Evolutionary conservation across 2,329 filamentous ascomycete genomes (phyloP).

Genomic region (Westerdykella ornata): DNA sequence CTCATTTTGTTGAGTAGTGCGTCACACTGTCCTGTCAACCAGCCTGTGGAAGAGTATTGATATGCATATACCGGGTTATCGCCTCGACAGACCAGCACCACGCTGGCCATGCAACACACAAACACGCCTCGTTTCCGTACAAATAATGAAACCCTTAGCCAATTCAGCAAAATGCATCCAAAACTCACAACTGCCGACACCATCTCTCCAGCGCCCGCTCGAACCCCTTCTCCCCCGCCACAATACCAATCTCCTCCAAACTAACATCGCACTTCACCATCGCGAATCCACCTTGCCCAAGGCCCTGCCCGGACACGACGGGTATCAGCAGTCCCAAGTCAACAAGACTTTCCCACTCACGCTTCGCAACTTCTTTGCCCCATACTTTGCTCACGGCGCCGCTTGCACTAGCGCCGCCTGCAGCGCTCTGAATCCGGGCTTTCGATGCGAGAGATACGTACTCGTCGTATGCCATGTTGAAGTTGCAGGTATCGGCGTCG

Average conservation of each 20-base stretch:
- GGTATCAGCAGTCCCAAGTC: constrained; percentile 64
- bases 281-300: constrained; percentile 20
- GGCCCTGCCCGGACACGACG: constrained; percentile 29
- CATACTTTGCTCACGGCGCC: constrained; percentile 61
- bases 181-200: constrained; percentile 61
- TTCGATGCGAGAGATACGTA: constrained; percentile 69
- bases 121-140: too few species aligned
- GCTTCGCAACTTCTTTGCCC: constrained; percentile 65
- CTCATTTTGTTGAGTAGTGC: too few species aligned
- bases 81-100: too few species aligned
- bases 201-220: constrained; percentile 58
- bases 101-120: too few species aligned
- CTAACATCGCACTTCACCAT: constrained; percentile 67
- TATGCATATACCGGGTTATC: too few species aligned
- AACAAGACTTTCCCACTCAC: constrained; percentile 68
- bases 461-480: constrained; percentile 80
- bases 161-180: neutral
- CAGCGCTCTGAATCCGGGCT: constrained; percentile 65
- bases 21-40: too few species aligned
- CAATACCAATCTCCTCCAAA: constrained; percentile 67
- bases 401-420: constrained; percentile 59
- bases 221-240: constrained; percentile 39
- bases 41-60: too few species aligned
- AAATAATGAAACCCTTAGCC: too few species aligned
- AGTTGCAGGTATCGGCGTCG: constrained; percentile 73